These are phyloP conservation scores for Paratinospora sagittata DNA, from an alignment of 164 flowering plant genomes.

Conservation along the genomic window DNA sequence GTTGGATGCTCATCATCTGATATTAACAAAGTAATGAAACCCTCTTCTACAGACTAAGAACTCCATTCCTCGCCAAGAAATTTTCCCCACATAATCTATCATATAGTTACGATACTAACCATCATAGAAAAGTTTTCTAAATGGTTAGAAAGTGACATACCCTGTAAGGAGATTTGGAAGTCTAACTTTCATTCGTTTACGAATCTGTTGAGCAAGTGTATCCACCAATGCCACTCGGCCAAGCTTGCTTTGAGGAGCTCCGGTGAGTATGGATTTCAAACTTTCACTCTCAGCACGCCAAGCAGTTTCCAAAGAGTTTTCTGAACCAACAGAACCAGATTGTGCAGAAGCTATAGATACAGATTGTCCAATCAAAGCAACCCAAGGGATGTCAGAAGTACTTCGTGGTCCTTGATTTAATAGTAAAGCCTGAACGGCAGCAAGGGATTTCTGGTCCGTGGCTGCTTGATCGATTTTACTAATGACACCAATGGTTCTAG, in stretches of 20 bases:
- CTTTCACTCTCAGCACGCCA: slow-evolving; percentile 99
- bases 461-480: slow-evolving; percentile 97
- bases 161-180: slow-evolving; percentile 92
- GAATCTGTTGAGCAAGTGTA: slow-evolving; percentile 78
- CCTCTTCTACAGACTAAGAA: too few relatives aligned
- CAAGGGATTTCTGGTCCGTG: slow-evolving; percentile 74
- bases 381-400: slow-evolving; percentile 91
- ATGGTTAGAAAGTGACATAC: slow-evolving; percentile 32
- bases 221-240: slow-evolving; percentile 96
- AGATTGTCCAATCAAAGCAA: slow-evolving; percentile 95
- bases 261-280: slow-evolving; percentile 79
- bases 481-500: slow-evolving; percentile 93
- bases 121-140: neutral
- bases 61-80: too few relatives aligned
- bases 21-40: too few relatives aligned
- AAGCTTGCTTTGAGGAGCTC: slow-evolving; percentile 93
- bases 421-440: slow-evolving; percentile 96
- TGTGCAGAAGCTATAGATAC: slow-evolving; percentile 90
- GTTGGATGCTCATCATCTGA: too few relatives aligned
- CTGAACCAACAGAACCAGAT: slow-evolving; percentile 77
- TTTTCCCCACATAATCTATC: neutral
- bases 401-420: slow-evolving; percentile 84
- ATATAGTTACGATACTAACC: neutral
- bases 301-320: slow-evolving; percentile 90
- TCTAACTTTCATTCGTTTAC: slow-evolving; percentile 89